phyloP scores from a whole-genome alignment of 768 basidiomycete genomes.

The Amanita fuliginea region DNA sequence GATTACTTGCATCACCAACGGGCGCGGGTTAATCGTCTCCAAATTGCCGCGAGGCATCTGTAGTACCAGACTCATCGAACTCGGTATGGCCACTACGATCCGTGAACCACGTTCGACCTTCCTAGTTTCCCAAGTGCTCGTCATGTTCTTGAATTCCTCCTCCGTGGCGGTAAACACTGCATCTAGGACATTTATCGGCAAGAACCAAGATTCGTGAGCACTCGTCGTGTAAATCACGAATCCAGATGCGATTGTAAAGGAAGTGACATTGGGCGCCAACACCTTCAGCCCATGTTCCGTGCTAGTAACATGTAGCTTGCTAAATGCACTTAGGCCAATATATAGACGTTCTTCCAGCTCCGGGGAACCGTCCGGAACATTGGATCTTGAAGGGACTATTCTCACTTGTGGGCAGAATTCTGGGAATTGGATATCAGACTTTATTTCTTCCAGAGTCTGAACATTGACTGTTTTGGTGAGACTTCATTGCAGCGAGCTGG shows the following conservation, averaged over 20 bases:
- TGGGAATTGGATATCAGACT: slow-evolving; percentile 30
- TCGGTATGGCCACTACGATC: slow-evolving; percentile 83
- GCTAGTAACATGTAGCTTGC: slow-evolving; percentile 49
- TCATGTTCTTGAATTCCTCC: slow-evolving; percentile 18
- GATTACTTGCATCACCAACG: slow-evolving; percentile 81
- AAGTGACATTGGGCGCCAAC: slow-evolving; percentile 50
- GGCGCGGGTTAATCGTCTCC: slow-evolving; percentile 90
- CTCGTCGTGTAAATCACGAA: slow-evolving; percentile 82
- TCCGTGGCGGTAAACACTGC: slow-evolving; percentile 15
- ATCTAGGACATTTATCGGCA: slow-evolving; percentile 33
- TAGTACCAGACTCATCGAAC: slow-evolving; percentile 78
- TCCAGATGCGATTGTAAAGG: slow-evolving; percentile 60
- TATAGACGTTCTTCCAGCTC: slow-evolving; percentile 21
- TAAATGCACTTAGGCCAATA: slow-evolving; percentile 54
- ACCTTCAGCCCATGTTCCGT: slow-evolving; percentile 17
- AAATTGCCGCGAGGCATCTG: slow-evolving; percentile 98
- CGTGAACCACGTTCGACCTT: slow-evolving; percentile 83
- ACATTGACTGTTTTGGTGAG: slow-evolving; percentile 10
- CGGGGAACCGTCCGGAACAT: slow-evolving; percentile 6
- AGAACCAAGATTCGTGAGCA: slow-evolving; percentile 71
- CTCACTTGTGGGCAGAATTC: slow-evolving; percentile 48
- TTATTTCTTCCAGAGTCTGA: slow-evolving; percentile 5
- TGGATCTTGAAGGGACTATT: slow-evolving; percentile 15
- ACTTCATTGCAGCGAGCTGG: background rate
- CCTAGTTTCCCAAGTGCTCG: slow-evolving; percentile 50